phyloP scores from a whole-genome alignment of 257 asterid species.

The Anisodus acutangulus region DNA sequence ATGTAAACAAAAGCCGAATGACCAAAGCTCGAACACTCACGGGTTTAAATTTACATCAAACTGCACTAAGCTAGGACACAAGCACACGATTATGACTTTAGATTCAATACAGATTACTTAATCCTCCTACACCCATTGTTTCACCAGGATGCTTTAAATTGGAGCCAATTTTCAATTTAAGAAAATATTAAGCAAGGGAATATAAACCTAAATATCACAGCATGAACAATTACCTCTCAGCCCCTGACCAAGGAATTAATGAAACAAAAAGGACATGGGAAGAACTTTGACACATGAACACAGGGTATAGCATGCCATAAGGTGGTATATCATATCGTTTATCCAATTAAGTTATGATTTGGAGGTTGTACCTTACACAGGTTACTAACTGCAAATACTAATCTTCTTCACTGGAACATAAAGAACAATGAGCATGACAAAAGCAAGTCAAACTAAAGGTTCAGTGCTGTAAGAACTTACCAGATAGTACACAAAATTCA shows the following conservation, averaged over 20 bases:
- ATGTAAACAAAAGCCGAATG: neutral
- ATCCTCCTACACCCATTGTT: neutral
- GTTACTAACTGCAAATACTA: neutral
- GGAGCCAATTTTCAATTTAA: neutral
- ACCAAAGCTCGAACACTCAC: neutral
- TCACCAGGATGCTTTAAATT: neutral
- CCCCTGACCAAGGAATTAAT: neutral
- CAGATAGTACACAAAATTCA: slow-evolving; percentile 81
- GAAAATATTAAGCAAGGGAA: neutral
- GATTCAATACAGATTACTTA: neutral
- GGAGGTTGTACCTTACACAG: neutral
- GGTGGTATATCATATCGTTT: neutral
- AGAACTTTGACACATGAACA: neutral
- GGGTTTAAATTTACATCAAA: neutral
- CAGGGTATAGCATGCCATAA: neutral
- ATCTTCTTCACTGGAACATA: slow-evolving; percentile 2
- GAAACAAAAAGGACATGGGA: neutral
- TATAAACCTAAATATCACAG: neutral
- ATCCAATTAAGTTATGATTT: slow-evolving; percentile 15
- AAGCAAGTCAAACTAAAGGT: neutral
- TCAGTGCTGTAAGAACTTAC: slow-evolving; percentile 44
- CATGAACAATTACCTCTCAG: neutral
- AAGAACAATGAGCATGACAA: neutral
- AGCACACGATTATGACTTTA: neutral
- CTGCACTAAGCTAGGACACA: neutral